These are phyloP conservation scores for Trichomonas gallinae DNA, from an alignment of 208 protist genomes.

Conservation along the genomic window DNA sequence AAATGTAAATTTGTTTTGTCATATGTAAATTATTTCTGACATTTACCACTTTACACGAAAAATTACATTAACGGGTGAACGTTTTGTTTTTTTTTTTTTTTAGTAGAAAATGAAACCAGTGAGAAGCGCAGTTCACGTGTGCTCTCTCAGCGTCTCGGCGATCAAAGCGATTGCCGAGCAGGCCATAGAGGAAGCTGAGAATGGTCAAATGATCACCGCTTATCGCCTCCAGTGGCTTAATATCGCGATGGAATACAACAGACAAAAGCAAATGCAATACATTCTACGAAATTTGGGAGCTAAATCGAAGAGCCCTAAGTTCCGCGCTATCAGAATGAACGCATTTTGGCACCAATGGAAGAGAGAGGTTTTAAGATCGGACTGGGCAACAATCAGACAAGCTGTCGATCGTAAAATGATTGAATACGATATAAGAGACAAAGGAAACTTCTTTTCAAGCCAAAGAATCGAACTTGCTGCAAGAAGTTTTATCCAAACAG, in stretches of 20 bases:
- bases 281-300: not conserved
- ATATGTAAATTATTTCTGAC: too few relatives aligned
- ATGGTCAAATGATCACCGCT: not conserved
- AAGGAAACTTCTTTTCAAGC: not conserved
- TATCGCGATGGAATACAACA: not conserved
- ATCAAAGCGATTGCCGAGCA: not conserved
- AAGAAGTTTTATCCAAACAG: not conserved
- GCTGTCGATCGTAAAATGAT: not conserved
- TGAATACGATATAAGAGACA: not conserved
- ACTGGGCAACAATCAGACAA: not conserved
- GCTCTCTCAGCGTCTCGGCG: not conserved
- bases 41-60: too few relatives aligned
- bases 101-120: not conserved
- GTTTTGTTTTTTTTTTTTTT: constrained; percentile 30
- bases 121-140: not conserved
- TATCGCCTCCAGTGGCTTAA: not conserved
- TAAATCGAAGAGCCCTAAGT: not conserved
- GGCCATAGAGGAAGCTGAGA: not conserved
- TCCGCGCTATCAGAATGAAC: not conserved
- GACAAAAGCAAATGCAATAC: not conserved
- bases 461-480: not conserved
- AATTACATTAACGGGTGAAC: not conserved
- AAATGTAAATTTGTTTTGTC: too few relatives aligned
- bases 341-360: not conserved
- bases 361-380: not conserved